These are phyloP conservation scores for Salvia hispanica DNA, from an alignment of 257 asterid species.

Conservation along the genomic window DNA sequence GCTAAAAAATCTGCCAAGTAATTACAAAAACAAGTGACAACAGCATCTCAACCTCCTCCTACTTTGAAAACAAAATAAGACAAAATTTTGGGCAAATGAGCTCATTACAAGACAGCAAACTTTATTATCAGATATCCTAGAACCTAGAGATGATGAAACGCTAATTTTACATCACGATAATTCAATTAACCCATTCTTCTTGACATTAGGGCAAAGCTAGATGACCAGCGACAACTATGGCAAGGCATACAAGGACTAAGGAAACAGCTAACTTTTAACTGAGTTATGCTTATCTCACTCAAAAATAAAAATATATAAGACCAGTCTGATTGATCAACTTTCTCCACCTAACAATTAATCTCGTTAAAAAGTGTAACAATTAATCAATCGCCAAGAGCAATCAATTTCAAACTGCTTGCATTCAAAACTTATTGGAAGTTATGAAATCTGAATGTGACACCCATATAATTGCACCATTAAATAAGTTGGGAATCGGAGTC, in stretches of 20 bases:
- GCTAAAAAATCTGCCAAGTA: conserved; percentile 5
- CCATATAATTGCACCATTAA: conserved; percentile 9
- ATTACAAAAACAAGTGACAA: conserved; percentile 1
- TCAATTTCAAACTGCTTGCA: conserved; percentile 4
- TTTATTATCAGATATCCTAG: background rate
- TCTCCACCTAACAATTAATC: background rate
- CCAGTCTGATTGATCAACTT: conserved; percentile 5
- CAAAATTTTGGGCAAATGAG: background rate
- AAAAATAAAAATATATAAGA: background rate
- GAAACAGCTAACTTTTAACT: background rate
- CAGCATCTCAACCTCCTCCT: conserved; percentile 11
- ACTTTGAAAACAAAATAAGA: conserved; percentile 11
- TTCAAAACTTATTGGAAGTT: conserved; percentile 4
- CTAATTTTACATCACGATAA: background rate
- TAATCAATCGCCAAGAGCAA: background rate
- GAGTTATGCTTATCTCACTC: background rate
- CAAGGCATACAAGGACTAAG: background rate
- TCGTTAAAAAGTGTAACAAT: background rate
- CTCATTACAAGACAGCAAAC: background rate
- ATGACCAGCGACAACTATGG: background rate
- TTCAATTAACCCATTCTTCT: background rate
- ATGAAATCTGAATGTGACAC: conserved; percentile 3
- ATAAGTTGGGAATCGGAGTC: background rate
- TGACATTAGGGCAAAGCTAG: background rate
- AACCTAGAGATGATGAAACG: conserved; percentile 1